Evolutionary conservation across 1,139 yeast genomes (phyloP).

Genomic region (Taiozyma sp.): DNA sequence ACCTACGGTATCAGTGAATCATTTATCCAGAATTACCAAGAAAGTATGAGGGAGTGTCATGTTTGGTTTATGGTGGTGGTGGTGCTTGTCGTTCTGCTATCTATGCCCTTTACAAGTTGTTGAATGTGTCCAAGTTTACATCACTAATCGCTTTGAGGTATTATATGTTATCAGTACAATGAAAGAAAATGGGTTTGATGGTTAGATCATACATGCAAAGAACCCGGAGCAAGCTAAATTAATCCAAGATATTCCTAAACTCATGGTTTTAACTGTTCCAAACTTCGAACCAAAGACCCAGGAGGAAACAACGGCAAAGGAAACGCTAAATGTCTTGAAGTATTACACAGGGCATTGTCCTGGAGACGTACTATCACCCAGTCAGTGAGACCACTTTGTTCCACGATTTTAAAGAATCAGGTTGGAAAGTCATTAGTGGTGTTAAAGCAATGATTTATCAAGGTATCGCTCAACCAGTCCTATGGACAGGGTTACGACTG

Average conservation of each 20-base stretch:
- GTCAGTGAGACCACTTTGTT: conserved; percentile 15
- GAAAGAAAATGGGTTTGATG: conserved; percentile 17
- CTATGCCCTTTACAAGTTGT: conserved; percentile 17
- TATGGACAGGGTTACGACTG: conserved; percentile 20
- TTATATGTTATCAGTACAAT: conserved; percentile 13
- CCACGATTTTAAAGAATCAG: conserved; percentile 8
- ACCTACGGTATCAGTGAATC: conserved; percentile 20
- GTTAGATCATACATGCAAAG: conserved; percentile 19
- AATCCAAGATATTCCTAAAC: conserved; percentile 12
- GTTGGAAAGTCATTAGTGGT: conserved; percentile 21
- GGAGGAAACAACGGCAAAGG: conserved; percentile 16
- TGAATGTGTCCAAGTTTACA: conserved; percentile 21
- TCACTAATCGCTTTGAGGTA: conserved; percentile 20
- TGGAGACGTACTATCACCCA: conserved; percentile 23
- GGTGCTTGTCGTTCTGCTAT: conserved; percentile 24
- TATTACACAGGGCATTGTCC: conserved; percentile 15
- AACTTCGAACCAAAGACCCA: conserved; percentile 14
- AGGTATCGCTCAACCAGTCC: conserved; percentile 20
- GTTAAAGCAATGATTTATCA: conserved; percentile 24
- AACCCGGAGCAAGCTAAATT: conserved; percentile 15
- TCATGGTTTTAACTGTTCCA: conserved; percentile 21
- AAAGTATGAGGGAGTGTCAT: conserved; percentile 11
- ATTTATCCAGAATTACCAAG: conserved; percentile 13
- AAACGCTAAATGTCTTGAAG: conserved; percentile 17
- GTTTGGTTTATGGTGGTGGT: conserved; percentile 22